Evolutionary conservation across 169 alveolate species (phyloP).

Genomic region (Plasmodium blacklocki): DNA sequence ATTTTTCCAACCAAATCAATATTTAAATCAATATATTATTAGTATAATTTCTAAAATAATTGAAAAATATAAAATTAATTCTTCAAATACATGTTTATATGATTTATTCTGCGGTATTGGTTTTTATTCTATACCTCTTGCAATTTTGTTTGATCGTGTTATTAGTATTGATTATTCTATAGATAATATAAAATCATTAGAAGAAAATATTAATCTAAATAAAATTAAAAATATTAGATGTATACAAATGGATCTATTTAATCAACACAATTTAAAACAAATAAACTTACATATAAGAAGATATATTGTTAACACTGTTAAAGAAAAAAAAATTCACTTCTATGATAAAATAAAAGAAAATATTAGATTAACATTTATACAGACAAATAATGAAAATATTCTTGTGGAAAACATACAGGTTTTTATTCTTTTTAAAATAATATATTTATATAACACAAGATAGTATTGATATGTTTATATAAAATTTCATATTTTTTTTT

Average conservation of each 20-base stretch:
- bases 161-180: constrained; percentile 73
- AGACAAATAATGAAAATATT: constrained; percentile 28
- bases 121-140: constrained; percentile 68
- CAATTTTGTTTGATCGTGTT: constrained; percentile 27
- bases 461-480: neutral
- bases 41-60: constrained; percentile 61
- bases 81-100: constrained; percentile 18
- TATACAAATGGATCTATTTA: constrained; percentile 53
- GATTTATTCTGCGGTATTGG: constrained; percentile 77
- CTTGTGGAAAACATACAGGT: constrained; percentile 68
- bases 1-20: constrained; percentile 71
- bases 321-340: constrained; percentile 12
- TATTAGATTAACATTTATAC: constrained; percentile 12
- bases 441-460: neutral
- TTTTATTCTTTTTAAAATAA: neutral
- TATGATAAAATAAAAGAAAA: constrained; percentile 21
- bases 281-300: constrained; percentile 73
- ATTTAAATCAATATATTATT: constrained; percentile 67
- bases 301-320: constrained; percentile 51
- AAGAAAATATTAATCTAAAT: constrained; percentile 72
- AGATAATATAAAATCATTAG: constrained; percentile 69
- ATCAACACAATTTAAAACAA: constrained; percentile 51
- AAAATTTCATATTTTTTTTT: neutral
- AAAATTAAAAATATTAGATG: constrained; percentile 45
- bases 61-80: constrained; percentile 44